These are phyloP conservation scores for Neopestalotiopsis clavispora DNA, from an alignment of 2,329 filamentous ascomycete species.

Conservation along the genomic window DNA sequence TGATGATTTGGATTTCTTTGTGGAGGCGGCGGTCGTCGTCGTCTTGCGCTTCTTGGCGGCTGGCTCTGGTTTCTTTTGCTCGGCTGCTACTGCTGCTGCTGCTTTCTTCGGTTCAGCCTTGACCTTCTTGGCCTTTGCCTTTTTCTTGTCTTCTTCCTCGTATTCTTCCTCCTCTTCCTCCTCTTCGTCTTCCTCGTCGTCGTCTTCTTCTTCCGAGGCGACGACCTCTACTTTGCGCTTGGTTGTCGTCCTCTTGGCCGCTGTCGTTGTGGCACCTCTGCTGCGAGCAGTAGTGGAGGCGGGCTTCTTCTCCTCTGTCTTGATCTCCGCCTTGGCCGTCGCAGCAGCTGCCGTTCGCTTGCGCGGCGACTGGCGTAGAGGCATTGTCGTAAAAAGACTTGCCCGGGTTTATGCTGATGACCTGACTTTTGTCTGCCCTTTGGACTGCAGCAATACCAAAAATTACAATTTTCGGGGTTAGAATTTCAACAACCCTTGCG, in stretches of 20 bases:
- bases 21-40: conserved; percentile 34
- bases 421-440: neutral
- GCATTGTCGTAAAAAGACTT: neutral
- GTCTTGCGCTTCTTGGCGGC: conserved; percentile 48
- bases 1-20: conserved; percentile 38
- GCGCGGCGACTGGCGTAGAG: conserved; percentile 19
- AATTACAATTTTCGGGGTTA: neutral
- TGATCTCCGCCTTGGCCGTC: neutral
- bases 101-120: conserved; percentile 21
- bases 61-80: conserved; percentile 18
- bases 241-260: conserved; percentile 17
- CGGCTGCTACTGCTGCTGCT: conserved; percentile 21
- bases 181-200: conserved; percentile 23
- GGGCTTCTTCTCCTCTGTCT: conserved; percentile 7
- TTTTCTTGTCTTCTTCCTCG: conserved; percentile 27
- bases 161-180: conserved; percentile 19
- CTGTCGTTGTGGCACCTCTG: conserved; percentile 19
- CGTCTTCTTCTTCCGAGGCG: conserved; percentile 19
- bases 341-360: conserved; percentile 13
- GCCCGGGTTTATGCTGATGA: neutral
- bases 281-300: conserved; percentile 13
- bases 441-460: neutral
- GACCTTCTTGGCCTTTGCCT: conserved; percentile 27
- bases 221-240: conserved; percentile 38
- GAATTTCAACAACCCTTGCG: too few relatives aligned